Percentiles rank a stretch among this genome's conserved stretches.
These are phyloP conservation scores for Larix kaempferi DNA, from an alignment of 75 land plant species.

Conservation along the genomic window DNA sequence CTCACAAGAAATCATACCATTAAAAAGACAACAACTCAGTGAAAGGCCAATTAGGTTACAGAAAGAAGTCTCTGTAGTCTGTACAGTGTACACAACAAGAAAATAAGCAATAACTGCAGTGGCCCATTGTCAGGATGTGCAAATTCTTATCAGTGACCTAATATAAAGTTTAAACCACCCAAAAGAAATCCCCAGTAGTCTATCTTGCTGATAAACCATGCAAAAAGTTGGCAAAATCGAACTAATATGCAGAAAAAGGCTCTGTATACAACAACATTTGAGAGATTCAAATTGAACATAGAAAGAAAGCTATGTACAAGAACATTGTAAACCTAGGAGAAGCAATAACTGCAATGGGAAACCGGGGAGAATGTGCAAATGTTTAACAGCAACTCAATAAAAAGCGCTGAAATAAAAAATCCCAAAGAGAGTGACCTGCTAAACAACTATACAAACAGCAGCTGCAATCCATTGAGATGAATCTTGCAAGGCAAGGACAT, in stretches of 20 bases:
- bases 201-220: too few species aligned
- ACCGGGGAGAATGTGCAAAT: not conserved
- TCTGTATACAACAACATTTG: not conserved
- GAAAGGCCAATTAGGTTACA: not conserved
- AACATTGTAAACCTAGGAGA: not conserved
- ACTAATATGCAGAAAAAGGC: not conserved
- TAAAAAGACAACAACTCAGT: not conserved
- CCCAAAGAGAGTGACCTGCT: too few species aligned
- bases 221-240: too few species aligned
- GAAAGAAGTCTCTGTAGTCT: not conserved
- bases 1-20: not conserved
- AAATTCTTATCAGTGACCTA: too few species aligned
- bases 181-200: too few species aligned
- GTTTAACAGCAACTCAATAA: not conserved
- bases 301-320: not conserved
- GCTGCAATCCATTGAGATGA: not conserved
- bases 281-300: not conserved
- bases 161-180: too few species aligned
- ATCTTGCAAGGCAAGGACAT: not conserved
- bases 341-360: not conserved
- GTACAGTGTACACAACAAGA: not conserved
- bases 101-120: too few species aligned
- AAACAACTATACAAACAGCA: not conserved
- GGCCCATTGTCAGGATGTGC: too few species aligned
- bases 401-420: not conserved